phyloP scores from a whole-genome alignment of 805 yeast species.

The Wickerhamiella dianesei region DNA sequence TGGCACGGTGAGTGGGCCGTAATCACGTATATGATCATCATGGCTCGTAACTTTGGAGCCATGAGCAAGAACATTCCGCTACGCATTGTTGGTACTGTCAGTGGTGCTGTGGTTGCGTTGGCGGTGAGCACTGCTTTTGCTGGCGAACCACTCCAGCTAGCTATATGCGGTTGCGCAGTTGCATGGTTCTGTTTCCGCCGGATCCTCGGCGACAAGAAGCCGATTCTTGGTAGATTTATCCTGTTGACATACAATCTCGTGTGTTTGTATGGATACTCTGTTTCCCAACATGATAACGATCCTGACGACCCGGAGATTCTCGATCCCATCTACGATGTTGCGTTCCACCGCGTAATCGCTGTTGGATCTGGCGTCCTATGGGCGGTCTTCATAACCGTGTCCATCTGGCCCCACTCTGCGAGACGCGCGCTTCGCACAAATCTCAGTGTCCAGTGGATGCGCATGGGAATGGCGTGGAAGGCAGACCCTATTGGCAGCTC shows the following conservation, averaged over 20 bases:
- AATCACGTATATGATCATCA: constrained; percentile 68
- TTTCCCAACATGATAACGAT: constrained; percentile 42
- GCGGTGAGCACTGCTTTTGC: constrained; percentile 28
- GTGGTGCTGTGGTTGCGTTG: constrained; percentile 56
- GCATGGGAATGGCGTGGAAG: constrained; percentile 73
- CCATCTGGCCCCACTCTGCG: constrained; percentile 64
- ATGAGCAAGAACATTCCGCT: constrained; percentile 51
- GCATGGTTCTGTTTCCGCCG: constrained; percentile 35
- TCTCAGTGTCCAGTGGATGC: constrained; percentile 56
- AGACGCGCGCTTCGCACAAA: constrained; percentile 53
- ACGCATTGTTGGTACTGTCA: constrained; percentile 51
- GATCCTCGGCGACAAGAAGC: constrained; percentile 37
- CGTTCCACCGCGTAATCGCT: constrained; percentile 61
- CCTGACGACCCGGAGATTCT: constrained; percentile 54
- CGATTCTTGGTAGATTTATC: constrained; percentile 38
- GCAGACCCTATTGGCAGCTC: constrained; percentile 38
- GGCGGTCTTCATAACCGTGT: constrained; percentile 58
- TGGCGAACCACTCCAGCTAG: constrained; percentile 41
- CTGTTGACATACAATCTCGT: constrained; percentile 66
- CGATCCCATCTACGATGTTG: constrained; percentile 58
- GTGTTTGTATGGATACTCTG: constrained; percentile 58
- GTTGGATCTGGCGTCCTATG: constrained; percentile 62
- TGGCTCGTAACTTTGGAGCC: constrained; percentile 77
- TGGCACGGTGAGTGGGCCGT: constrained; percentile 82
- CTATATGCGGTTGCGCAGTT: constrained; percentile 33